phyloP scores from a whole-genome alignment of 805 yeast species.

The Barnettozyma wickerhamii region DNA sequence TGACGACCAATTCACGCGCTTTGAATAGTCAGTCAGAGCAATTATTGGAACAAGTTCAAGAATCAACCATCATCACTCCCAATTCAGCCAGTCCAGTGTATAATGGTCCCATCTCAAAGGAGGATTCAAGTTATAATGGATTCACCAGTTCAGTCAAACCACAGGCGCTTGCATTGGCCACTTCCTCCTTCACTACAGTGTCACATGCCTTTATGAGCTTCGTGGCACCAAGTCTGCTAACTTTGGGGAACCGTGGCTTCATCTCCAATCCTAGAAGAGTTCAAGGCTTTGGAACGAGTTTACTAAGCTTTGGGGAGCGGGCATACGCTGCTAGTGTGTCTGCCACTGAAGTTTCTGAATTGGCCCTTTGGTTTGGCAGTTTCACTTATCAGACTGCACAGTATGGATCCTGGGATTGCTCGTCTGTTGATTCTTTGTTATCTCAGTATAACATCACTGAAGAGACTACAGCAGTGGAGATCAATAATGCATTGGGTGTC shows the following conservation, averaged over 20 bases:
- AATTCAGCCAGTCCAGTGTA: no score
- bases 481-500: conserved; percentile 3
- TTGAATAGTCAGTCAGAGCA: neutral
- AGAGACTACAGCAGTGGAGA: conserved; percentile 4
- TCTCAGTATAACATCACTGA: conserved; percentile 25
- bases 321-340: conserved; percentile 8
- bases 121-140: neutral
- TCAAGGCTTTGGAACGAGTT: conserved; percentile 1
- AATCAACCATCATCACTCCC: neutral
- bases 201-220: neutral
- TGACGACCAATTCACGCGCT: neutral
- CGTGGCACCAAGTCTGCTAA: conserved; percentile 1
- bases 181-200: conserved; percentile 1
- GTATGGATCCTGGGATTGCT: conserved; percentile 27
- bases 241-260: conserved; percentile 10
- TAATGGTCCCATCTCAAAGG: neutral
- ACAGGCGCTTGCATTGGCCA: neutral
- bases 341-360: conserved; percentile 18
- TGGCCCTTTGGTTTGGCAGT: conserved; percentile 22
- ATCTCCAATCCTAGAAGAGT: neutral
- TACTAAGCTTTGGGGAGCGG: conserved; percentile 4
- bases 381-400: conserved; percentile 23
- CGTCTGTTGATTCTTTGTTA: conserved; percentile 20
- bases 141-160: neutral
- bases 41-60: neutral